A percentile compares a stretch with the other conserved stretches of the same genome.
Conservation (phyloP, 768 basidiomycete species). For the Fibroporia radiculosa region DNA sequence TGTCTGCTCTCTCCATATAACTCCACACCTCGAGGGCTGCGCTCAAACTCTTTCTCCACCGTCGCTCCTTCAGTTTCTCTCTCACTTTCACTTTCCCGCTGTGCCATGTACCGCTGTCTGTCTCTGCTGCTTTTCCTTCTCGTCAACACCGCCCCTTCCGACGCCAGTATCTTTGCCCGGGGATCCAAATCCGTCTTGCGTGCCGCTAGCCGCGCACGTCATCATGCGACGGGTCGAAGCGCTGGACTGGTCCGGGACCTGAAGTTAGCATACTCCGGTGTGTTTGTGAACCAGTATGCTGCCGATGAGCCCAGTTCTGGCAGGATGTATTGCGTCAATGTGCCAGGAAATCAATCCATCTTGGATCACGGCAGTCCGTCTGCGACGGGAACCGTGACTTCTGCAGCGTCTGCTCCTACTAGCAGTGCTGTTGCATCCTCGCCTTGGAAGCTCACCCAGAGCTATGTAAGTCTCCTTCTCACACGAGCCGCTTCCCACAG, state of each 20-base stretch:
- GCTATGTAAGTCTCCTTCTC: constrained; percentile 38
- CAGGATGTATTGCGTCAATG: constrained; percentile 17
- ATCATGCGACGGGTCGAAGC: constrained; percentile 49
- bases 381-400: constrained; percentile 10
- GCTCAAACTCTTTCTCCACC: background rate
- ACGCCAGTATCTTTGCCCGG: constrained; percentile 17
- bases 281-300: constrained; percentile 29
- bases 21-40: background rate
- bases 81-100: background rate
- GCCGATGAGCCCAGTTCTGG: constrained; percentile 3
- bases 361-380: background rate
- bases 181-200: constrained; percentile 31
- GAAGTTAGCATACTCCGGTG: constrained; percentile 51
- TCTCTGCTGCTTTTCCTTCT: constrained; percentile 25
- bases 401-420: constrained; percentile 1
- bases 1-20: background rate
- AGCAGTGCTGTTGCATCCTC: constrained; percentile 10
- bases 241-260: constrained; percentile 60
- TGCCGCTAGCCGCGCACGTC: constrained; percentile 42
- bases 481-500: background rate
- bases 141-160: constrained; percentile 21
- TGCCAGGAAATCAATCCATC: background rate
- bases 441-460: constrained; percentile 43
- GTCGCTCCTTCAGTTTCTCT: background rate
- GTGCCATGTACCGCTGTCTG: constrained; percentile 21